A percentile compares a stretch with the other conserved stretches of the same genome.
Conservation (phyloP, 1,284 basidiomycete genomes). For the Tilletiaria anomala region DNA sequence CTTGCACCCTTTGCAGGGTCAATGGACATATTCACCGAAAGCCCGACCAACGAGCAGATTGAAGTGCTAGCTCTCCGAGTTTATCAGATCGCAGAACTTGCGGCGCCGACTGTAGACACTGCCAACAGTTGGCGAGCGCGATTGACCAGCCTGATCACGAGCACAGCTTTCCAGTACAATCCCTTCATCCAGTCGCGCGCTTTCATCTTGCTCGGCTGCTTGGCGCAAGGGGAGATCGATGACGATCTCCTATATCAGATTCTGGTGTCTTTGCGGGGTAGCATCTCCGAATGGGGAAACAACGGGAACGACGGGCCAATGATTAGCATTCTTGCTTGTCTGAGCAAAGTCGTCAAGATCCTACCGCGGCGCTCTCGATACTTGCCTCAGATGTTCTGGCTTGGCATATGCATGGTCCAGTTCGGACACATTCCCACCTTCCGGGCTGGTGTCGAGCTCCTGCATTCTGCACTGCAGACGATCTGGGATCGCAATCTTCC, state of each 20-base stretch:
- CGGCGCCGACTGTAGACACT: slow-evolving; percentile 46
- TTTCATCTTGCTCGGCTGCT: slow-evolving; percentile 65
- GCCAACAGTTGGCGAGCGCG: slow-evolving; percentile 82
- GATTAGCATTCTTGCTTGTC: slow-evolving; percentile 33
- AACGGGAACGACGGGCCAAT: slow-evolving; percentile 26
- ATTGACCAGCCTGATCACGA: slow-evolving; percentile 82
- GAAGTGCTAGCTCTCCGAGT: slow-evolving; percentile 21
- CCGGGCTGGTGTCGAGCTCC: slow-evolving; percentile 26
- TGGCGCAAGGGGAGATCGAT: slow-evolving; percentile 55
- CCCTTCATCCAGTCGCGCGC: slow-evolving; percentile 77
- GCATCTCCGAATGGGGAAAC: slow-evolving; percentile 31
- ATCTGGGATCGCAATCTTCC: slow-evolving; percentile 19
- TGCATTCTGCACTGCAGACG: slow-evolving; percentile 19
- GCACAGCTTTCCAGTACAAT: slow-evolving; percentile 81
- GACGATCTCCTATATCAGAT: slow-evolving; percentile 80
- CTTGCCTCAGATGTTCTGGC: slow-evolving; percentile 34
- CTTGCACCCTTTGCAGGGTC: slow-evolving; percentile 10
- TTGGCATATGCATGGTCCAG: slow-evolving; percentile 29
- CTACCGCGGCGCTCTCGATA: slow-evolving; percentile 24
- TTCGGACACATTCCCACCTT: slow-evolving; percentile 29
- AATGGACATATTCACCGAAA: slow-evolving; percentile 14
- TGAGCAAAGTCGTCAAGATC: slow-evolving; percentile 32
- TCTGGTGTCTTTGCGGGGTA: slow-evolving; percentile 51
- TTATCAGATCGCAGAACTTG: slow-evolving; percentile 26
- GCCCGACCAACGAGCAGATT: slow-evolving; percentile 24